Evolutionary conservation across 1,284 basidiomycete genomes (phyloP), one percentile per base, ranked within the genome.

Genomic region (Mycena citricolor): DNA sequence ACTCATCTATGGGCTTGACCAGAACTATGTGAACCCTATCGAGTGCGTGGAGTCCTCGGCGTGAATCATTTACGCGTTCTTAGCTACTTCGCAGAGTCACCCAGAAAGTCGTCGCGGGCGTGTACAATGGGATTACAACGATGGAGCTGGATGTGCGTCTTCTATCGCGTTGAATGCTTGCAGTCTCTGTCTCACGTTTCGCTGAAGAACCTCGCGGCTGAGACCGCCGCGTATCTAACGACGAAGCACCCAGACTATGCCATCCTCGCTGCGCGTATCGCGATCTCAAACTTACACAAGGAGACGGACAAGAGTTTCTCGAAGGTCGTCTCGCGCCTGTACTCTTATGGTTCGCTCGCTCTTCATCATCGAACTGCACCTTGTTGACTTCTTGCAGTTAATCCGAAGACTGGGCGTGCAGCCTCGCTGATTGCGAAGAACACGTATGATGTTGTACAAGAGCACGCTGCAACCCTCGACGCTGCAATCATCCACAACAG

Each of bases 231-330:
- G 1, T 97, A 90, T 68, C 85, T 98, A 57, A 98, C 97, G 3
- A 98, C 95, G 22, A 90, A 90, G 57, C 94, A 95, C 64, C 94
- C 94, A 8, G 97, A 99, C 66, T 99, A 99, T 60, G 95, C 97
- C 23, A 86, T 99, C 50, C 89, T 99, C 47, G 97, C 97, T 10
- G 97, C 97, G 11, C 91, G 97, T 54, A 98, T 99, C 44, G 95
- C 95, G 51, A 94, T 99, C 61, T 97, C 93, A 50, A 99, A 99
- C 68, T 73, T 99, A 17, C 97, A 99, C 80, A 99, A 99, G 67
- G 95, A 99, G 72, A 99, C 97, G 26, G 95, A 93, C 73, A 99
- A 99, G 76, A 88, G 73, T 57, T 99, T 99, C 65, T 94, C 91
- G 12, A 79, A 86, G 55, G 94, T 98, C 52, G 79, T 99, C 59